Evolutionary conservation across 805 yeast species (phyloP).

Genomic region (Teunomyces lycoperdinae): DNA sequence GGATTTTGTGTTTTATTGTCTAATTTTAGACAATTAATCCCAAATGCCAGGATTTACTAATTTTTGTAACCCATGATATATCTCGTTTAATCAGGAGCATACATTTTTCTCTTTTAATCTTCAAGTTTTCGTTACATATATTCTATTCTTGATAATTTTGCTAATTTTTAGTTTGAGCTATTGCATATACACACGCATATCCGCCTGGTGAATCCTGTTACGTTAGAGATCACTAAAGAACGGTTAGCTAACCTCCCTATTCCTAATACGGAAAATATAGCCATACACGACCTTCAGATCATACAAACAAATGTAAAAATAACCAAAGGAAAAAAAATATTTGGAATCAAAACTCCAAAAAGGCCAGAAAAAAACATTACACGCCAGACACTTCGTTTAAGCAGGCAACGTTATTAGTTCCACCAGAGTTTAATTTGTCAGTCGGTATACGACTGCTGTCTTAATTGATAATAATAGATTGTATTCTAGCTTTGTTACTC

Average conservation of each 20-base stretch:
- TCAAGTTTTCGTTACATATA: too few relatives aligned
- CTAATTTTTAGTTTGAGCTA: too few relatives aligned
- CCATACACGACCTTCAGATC: neutral
- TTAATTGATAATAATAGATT: neutral
- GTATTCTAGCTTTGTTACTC: neutral
- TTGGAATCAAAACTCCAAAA: slow-evolving; percentile 2
- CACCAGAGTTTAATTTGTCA: neutral
- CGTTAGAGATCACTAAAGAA: neutral
- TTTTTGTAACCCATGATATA: neutral
- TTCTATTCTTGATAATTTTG: too few relatives aligned
- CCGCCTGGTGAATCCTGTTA: too few relatives aligned
- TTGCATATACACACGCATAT: too few relatives aligned
- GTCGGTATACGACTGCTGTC: slow-evolving; percentile 1
- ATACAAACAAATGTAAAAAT: slow-evolving; percentile 2
- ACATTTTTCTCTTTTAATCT: too few relatives aligned
- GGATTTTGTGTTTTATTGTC: neutral
- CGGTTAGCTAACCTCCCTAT: slow-evolving; percentile 1
- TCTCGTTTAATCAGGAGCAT: neutral
- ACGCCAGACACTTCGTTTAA: slow-evolving; percentile 1
- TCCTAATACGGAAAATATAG: neutral
- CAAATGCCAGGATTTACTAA: neutral
- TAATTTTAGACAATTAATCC: neutral
- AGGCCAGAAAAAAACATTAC: slow-evolving; percentile 1
- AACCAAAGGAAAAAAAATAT: neutral
- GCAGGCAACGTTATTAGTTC: neutral